phyloP scores from a whole-genome alignment of 2,329 filamentous ascomycete genomes.

The Cladosporium phlei region DNA sequence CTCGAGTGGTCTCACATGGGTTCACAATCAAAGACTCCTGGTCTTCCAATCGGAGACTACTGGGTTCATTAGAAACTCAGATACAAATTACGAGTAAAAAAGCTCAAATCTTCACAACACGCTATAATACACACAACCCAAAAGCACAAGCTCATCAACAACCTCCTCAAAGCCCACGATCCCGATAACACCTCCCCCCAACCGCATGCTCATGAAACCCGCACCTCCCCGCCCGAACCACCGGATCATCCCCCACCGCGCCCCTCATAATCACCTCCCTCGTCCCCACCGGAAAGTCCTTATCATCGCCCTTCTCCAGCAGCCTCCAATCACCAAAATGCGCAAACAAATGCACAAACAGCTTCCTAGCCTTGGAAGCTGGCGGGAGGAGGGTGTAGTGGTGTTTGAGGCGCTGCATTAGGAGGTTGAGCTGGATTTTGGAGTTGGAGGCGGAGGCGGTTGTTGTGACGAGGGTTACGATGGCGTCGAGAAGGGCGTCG shows the following conservation, averaged over 20 bases:
- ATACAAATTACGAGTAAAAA: too few relatives aligned
- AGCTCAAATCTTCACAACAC: too few relatives aligned
- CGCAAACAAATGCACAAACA: slow-evolving; percentile 4
- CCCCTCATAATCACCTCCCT: neutral
- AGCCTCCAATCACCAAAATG: slow-evolving; percentile 3
- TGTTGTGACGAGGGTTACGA: neutral
- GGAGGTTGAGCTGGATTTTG: neutral
- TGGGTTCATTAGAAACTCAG: too few relatives aligned
- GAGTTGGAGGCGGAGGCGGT: neutral
- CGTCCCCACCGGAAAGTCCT: neutral
- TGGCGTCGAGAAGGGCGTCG: slow-evolving; percentile 17
- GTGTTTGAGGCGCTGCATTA: neutral
- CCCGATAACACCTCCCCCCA: slow-evolving; percentile 2
- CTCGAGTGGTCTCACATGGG: too few relatives aligned
- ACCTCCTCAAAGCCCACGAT: neutral
- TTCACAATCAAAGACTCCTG: too few relatives aligned
- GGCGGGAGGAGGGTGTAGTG: neutral
- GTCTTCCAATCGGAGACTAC: too few relatives aligned
- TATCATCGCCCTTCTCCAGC: neutral
- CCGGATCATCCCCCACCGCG: neutral
- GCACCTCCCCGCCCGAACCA: neutral
- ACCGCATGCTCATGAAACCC: neutral
- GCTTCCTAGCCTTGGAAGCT: neutral
- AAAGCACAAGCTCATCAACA: too few relatives aligned
- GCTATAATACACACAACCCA: too few relatives aligned